phyloP scores from a whole-genome alignment of 1,284 basidiomycete genomes.

The Porogramme epimiltina region DNA sequence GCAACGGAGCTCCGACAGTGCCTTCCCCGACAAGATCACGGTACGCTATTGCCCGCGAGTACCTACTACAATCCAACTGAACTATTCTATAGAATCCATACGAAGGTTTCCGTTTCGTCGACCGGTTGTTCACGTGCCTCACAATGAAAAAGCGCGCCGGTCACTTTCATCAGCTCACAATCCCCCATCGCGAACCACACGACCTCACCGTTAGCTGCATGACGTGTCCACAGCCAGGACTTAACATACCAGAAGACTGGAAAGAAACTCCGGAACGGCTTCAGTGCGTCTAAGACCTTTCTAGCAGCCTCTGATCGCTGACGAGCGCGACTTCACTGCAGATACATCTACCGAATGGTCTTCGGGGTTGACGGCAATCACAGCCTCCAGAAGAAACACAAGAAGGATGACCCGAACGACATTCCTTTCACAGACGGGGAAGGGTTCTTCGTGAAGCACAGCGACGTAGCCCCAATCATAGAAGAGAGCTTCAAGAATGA shows the following conservation, averaged over 20 bases:
- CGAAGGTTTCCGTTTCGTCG: not conserved
- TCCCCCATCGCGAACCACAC: not conserved
- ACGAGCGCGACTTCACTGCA: not conserved
- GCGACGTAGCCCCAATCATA: not conserved
- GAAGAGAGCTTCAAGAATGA: not conserved
- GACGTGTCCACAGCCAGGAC: not conserved
- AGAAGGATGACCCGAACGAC: not conserved
- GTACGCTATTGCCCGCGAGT: not conserved
- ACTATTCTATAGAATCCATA: not conserved
- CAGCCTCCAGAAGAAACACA: conserved; percentile 5
- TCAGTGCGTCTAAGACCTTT: not conserved
- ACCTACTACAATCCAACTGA: not conserved
- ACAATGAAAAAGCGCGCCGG: not conserved
- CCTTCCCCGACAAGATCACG: not conserved
- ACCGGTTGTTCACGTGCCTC: not conserved
- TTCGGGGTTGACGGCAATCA: conserved; percentile 2
- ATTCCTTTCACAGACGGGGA: not conserved
- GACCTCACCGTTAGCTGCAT: not conserved
- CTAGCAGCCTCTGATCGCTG: not conserved
- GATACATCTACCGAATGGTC: not conserved
- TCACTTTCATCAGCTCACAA: not conserved
- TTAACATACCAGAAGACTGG: not conserved
- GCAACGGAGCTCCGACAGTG: not conserved
- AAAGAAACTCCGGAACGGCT: not conserved
- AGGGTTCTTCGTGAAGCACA: not conserved